Evolutionary conservation across 140 eudicot genomes (phyloP).

Genomic region (Senecio squalidus): DNA sequence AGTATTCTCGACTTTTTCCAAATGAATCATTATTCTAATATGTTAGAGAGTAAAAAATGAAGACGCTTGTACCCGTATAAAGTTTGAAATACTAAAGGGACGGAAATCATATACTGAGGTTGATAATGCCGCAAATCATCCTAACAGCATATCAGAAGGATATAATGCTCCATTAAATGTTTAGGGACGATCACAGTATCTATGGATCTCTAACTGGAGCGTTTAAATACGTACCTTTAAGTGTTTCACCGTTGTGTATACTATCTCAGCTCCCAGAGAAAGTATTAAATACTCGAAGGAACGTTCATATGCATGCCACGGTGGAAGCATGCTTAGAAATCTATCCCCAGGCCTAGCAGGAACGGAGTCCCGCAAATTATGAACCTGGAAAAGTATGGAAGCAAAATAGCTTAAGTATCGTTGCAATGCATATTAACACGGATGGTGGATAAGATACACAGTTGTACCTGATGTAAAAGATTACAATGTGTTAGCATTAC

Average conservation of each 20-base stretch:
- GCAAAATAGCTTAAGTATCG: background rate
- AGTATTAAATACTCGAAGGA: constrained; percentile 80
- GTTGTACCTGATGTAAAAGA: constrained; percentile 84
- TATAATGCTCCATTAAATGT: too few relatives aligned
- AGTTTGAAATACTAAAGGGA: constrained; percentile 89
- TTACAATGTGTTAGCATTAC: constrained; percentile 92
- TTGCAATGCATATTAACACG: too few relatives aligned
- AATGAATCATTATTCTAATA: too few relatives aligned
- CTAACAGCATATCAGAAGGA: constrained; percentile 37
- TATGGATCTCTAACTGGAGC: constrained; percentile 5
- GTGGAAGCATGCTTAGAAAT: constrained; percentile 96
- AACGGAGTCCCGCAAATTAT: constrained; percentile 57
- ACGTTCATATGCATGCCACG: constrained; percentile 99
- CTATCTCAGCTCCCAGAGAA: constrained; percentile 67
- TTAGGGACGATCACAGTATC: too few relatives aligned
- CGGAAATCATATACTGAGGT: constrained; percentile 83
- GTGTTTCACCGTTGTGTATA: constrained; percentile 65
- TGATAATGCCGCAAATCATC: constrained; percentile 84
- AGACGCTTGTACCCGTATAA: constrained; percentile 83
- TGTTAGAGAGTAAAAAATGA: too few relatives aligned
- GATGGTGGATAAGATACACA: constrained; percentile 2
- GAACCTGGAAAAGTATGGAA: constrained; percentile 39
- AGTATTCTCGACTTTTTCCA: too few relatives aligned
- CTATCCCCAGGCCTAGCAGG: constrained; percentile 90
- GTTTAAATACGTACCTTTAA: constrained; percentile 60